A percentile compares a stretch with the other conserved stretches of the same genome.
Evolutionary conservation across 75 land plant genomes (phyloP).

Genomic region (Azolla pinnata): DNA sequence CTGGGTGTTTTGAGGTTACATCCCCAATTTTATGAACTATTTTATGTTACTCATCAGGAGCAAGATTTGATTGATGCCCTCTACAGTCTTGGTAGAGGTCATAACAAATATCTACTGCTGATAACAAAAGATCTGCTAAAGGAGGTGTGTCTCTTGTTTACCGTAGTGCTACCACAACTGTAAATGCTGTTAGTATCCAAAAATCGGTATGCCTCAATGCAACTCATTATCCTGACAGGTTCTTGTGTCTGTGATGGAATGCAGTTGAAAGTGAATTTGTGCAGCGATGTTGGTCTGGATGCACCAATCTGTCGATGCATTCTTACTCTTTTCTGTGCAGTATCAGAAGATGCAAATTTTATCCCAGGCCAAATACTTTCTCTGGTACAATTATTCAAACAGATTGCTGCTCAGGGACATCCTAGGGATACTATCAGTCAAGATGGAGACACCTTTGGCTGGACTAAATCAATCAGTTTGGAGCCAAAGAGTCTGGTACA

Average conservation of each 20-base stretch:
- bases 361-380: conserved; percentile 4
- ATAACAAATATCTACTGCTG: background rate
- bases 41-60: background rate
- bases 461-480: too few relatives aligned
- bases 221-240: too few relatives aligned
- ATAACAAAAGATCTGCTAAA: conserved; percentile 3
- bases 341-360: conserved; percentile 9
- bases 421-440: background rate
- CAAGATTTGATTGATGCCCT: background rate
- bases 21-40: too few relatives aligned
- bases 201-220: too few relatives aligned
- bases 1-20: background rate
- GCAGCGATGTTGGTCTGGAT: conserved; percentile 20
- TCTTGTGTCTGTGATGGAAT: too few relatives aligned
- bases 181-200: too few relatives aligned
- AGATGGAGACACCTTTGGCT: too few relatives aligned
- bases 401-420: background rate
- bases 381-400: conserved; percentile 10
- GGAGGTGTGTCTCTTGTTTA: background rate
- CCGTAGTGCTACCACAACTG: too few relatives aligned
- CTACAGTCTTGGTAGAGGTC: conserved; percentile 4
- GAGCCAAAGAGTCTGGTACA: background rate
- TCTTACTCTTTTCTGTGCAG: conserved; percentile 14
- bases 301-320: conserved; percentile 18
- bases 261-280: background rate